Evolutionary conservation across 306 rosid genomes (phyloP), one percentile per base, ranked within the genome.

Genomic region (Pyrus communis): DNA sequence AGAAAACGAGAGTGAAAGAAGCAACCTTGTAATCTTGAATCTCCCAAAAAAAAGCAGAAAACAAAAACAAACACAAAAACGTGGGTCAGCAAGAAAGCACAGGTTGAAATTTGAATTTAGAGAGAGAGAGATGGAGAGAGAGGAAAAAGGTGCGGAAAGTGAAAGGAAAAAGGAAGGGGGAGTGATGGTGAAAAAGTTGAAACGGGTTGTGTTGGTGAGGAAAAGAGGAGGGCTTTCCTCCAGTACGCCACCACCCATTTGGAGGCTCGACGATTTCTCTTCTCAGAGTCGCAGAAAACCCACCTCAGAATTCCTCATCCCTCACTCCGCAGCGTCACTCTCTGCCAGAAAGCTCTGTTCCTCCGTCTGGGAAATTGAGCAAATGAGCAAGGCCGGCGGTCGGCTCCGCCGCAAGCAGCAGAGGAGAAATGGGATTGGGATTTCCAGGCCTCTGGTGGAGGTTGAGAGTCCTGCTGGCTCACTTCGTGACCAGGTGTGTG

Each of bases 301-400:
- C 23, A 49, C 43, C 77, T 70, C 74, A n/a, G 89, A 91, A 57
- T 91, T 90, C 31, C 86, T 89, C 65, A 69, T 77, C 80, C 74
- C 74, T 64, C 76, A 78, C 66, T 23, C 79, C 62, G 38, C 79
- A 22, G 68, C 87, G 45, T 49, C 82, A 7, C 58, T 89, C 75
- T 93, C 97, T 65, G 92, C 96, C 0, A 87, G 97, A 80, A 87
- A 90, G 65, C 96, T 93, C 76, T 89, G 96, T 64, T 91, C 96
- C 0, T 84, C 43, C 49, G 88, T 93, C 60, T 93, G 97, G 93
- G 86, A 93, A 71, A 60, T 87, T 69, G 88, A 79, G 46, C 70
- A 76, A 75, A 88, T 88, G 89, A 79, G 77, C 82, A 81, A 55
- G 33, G 42, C 30, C 60, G 59, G 10, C 73, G 70, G 82, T 57